Base-by-base conservation (phyloP, 1,284 basidiomycete genomes). In the Meira miltonrushii region DNA sequence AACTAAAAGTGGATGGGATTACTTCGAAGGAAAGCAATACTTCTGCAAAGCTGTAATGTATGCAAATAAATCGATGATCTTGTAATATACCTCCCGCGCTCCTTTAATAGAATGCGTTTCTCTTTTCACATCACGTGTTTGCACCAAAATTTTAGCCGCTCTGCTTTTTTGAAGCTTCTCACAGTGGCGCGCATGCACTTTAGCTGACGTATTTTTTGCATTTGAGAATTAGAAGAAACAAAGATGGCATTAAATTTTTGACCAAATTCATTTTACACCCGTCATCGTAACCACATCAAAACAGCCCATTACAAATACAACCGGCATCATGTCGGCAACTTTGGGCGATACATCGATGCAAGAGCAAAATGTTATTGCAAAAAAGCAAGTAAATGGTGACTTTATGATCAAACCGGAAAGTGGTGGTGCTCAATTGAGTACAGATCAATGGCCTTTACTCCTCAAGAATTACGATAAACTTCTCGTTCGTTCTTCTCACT, bases 381-480 rank as follows among this genome's bases (percentile, higher is more conserved):
- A n/a, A 2, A 48, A 48, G 17, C 74, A 75, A 67, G 65, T 65
- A 47, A 58, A 60, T 50, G 64, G 68, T 55, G 79, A 79, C 63
- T 80, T 75, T 62, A 71, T 77, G 68, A 80, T 81, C 71, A 80
- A 80, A 72, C 80, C 80, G 52, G 74, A 79, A 58, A 75, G 73
- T 60, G 61, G 67, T 13, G 77, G 79, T 15, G 79, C 79, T 11
- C 72, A 68, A 54, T 74, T 81, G 56, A 90, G 96, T 80, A 97
- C 94, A 33, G 92, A 92, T 1, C 85, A 96, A 81, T 99, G 95
- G 95, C 95, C 95, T 38, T 83, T 99, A 33, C 85, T 99, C 11
- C 85, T 99, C 66, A 98, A 97, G 85, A 96, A 98, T 82, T 99
- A 98, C 80, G 65, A 70, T 58, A 68, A 75, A 67, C 69, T 94